Base-by-base conservation (phyloP, 1,284 basidiomycete species). In the Melampsora abietis-canadensis region DNA sequence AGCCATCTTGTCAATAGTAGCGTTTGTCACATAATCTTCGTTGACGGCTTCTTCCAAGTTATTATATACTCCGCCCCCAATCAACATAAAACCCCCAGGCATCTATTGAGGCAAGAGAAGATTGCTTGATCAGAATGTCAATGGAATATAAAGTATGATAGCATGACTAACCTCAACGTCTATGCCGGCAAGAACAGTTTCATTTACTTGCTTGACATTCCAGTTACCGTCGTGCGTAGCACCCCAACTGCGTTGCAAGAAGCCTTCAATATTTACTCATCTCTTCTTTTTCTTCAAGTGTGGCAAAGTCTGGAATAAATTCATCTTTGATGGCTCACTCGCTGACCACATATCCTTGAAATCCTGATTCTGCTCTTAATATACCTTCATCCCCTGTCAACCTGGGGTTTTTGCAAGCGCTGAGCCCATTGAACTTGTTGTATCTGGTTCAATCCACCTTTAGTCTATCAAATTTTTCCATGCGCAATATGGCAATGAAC, bases 311-410 rank as follows among this genome's bases (percentile, higher is more conserved):
- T 44, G 40, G 8, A 12, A 44, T 0, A 44, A 44, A 3, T 44
- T 14, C 4, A 31, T 19, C 6, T 51, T 5, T 5, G 6, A 54
- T 21, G 44, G 34, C 70, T 77, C 77, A 80, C 63, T 80, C 79
- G 54, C 77, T 78, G 47, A 80, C 77, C 57, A 81, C 78, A 69
- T 77, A 79, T 15, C 81, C 81, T 8, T 78, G 76, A 77, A 81
- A 81, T 19, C 76, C 60, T 21, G 80, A 72, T 76, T 81, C 80
- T 21, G 76, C 78, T 76, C 81, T 81, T 65, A 81, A 78, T 46
- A 79, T 76, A 59, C 77, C 76, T 77, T 81, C 80, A 14, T 27
- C 47, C 15, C 65, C 65, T 66, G 81, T 76, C 59, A 78, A 51
- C 62, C 78, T 76, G n/a, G 76, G 76, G 68, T 81, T 80, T 73